A percentile compares a stretch with the other conserved stretches of the same genome.
These are phyloP conservation scores for Trichoderma simmonsii DNA, from an alignment of 2,329 filamentous ascomycete species.

Conservation along the genomic window DNA sequence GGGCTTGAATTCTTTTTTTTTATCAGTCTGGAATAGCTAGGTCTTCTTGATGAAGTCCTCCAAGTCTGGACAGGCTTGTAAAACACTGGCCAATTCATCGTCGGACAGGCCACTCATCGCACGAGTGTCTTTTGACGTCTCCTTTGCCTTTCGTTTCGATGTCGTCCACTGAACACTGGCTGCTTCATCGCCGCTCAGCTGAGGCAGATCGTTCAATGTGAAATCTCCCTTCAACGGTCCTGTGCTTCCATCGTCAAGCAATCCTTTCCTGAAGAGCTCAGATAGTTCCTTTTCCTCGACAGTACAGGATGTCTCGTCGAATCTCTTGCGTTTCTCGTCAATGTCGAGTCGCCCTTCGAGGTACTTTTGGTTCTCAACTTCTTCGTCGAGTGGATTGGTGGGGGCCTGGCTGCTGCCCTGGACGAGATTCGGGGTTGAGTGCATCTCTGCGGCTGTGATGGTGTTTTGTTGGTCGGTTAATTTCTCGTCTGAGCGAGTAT, in stretches of 20 bases:
- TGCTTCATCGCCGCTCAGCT: slow-evolving; percentile 9
- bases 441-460: not conserved
- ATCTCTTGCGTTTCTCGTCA: not conserved
- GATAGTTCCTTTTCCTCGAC: slow-evolving; percentile 18
- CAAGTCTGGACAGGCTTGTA: slow-evolving; percentile 19
- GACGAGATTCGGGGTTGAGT: not conserved
- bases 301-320: slow-evolving; percentile 7
- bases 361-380: not conserved
- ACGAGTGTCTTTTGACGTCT: not conserved
- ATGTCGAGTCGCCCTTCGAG: not conserved
- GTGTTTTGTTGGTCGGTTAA: not conserved
- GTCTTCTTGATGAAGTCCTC: slow-evolving; percentile 1
- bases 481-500: not conserved
- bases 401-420: not conserved
- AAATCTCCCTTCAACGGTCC: slow-evolving; percentile 1
- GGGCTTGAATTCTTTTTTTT: not conserved
- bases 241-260: slow-evolving; percentile 12
- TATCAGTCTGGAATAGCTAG: not conserved
- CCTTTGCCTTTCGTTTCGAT: not conserved
- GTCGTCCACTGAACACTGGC: slow-evolving; percentile 12
- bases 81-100: slow-evolving; percentile 16
- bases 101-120: not conserved
- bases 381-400: not conserved
- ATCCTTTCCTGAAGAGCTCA: slow-evolving; percentile 10
- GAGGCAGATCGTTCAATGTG: slow-evolving; percentile 14